A percentile compares a stretch with the other conserved stretches of the same genome.
phyloP scores from a whole-genome alignment of 306 rosid genomes.

The Rosa persica region DNA sequence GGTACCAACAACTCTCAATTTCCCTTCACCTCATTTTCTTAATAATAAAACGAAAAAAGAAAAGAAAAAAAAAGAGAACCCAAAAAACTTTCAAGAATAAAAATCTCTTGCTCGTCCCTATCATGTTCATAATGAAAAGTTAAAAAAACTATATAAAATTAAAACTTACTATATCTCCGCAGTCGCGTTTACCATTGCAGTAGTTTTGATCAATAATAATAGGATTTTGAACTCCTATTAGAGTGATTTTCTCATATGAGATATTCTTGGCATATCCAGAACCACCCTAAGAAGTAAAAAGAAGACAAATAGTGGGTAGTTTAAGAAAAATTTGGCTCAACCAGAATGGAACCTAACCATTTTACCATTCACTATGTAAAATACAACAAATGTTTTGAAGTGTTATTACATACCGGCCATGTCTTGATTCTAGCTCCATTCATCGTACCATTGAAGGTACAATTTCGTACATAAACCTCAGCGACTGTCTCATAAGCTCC shows the following conservation, averaged over 20 bases:
- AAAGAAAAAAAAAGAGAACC: too few species aligned
- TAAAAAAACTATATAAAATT: too few species aligned
- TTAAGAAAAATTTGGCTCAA: too few species aligned
- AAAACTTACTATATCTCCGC: background rate
- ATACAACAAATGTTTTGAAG: background rate
- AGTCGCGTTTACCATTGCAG: too few species aligned
- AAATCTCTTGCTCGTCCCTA: too few species aligned
- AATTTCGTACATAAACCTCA: slow-evolving; percentile 48
- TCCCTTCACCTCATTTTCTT: too few species aligned
- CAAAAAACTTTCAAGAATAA: background rate
- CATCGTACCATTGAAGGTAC: slow-evolving; percentile 46
- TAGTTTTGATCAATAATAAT: slow-evolving; percentile 24
- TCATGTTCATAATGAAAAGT: background rate
- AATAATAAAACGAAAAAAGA: too few species aligned
- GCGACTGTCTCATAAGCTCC: slow-evolving; percentile 45
- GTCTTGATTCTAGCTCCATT: slow-evolving; percentile 72
- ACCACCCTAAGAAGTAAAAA: slow-evolving; percentile 6
- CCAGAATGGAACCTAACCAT: too few species aligned
- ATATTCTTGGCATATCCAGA: slow-evolving; percentile 24
- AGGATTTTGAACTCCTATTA: background rate
- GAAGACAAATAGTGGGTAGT: too few species aligned
- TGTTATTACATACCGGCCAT: slow-evolving; percentile 41
- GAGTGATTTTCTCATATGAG: slow-evolving; percentile 6
- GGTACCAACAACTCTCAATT: background rate
- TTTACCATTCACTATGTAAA: too few species aligned